Evolutionary conservation across 768 basidiomycete species (phyloP), one percentile per base, ranked within the genome.

Genomic region (Pisolithus albus): DNA sequence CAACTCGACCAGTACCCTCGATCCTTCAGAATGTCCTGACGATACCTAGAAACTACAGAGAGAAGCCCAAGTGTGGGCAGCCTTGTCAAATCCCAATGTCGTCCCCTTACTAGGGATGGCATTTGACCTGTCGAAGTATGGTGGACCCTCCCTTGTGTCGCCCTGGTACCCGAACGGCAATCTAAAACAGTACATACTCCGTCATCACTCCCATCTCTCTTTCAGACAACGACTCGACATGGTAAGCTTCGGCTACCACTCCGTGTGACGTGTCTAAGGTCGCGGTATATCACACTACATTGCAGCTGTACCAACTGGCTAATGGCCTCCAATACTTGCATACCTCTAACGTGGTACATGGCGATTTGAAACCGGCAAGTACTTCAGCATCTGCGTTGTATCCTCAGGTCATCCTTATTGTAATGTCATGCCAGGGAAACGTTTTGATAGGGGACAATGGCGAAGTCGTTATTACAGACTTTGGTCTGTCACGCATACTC

Each of bases 401-500:
- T 49, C 32, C 19, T 10, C 16, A 15, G 37, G 43, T 46, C n/a
- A n/a, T 38, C 23, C 19, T 18, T 26, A 3, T 41, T 15, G 43
- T 28, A 7, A 21, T 47, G 34, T 43, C 5, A 13, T 32, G 37
- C 41, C 50, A 74, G 74, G 60, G 62, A 11, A 75, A 74, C 40
- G 59, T 74, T 30, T 58, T 75, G 0, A 58, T 75, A 7, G 59
- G 55, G 46, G 67, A 73, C 45, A 45, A 49, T 7, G 58, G 59
- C 19, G 57, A 67, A 41, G 71, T 69, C 9, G 53, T 63, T 38
- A 52, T 74, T 37, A 54, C 71, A 6, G 73, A 74, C 50, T 75
- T 74, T 47, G 74, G 74, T 26, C 60, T 75, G 30, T 68, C 73
- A 1, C 61, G 64, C 28, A 61, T 73, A 13, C 49, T 72, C n/a